Evolutionary conservation across 1,284 basidiomycete species (phyloP), one percentile per base, ranked within the genome.

Genomic region (Pseudozyma thailandica): DNA sequence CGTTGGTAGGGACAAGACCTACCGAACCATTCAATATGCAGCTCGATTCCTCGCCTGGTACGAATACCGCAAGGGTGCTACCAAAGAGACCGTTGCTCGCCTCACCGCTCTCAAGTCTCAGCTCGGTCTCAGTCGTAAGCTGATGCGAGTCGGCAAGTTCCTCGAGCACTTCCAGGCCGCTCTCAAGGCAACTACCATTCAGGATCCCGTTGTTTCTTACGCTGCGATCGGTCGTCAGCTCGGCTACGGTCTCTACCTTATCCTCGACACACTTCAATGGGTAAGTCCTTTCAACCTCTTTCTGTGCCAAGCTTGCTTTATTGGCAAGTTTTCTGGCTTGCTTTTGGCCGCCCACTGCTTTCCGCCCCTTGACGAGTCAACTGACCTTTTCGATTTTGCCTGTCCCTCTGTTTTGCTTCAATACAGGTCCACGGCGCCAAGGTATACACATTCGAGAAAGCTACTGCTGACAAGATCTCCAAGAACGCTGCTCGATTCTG

Each of bases 131-230:
- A 84, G 83, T 47, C 79, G 85, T 45, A 85, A 85, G 78, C 81
- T 97, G 50, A 87, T 98, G 87, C 89, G 95, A 20, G 86, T 98
- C 51, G 93, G 94, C 78, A 96, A 97, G 84, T 94, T 94, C 27
- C 78, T 96, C 68, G 95, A 98, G 83, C 93, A 97, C 85, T 87
- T 96, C 18, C 96, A 98, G 84, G 89, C 93, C 3, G 93, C 93
- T 21, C 85, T 97, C 55, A 91, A 90, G 69, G 90, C 91, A n/a
- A 86, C 89, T 18, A 83, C 87, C 5, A 80, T 87, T 10, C 86
- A 87, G 54, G 87, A 88, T 78, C 81, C 88, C 21, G 85, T 88
- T n/a, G 92, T 97, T 75, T 90, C 91, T 72, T 85, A 93, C 57
- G 88, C 91, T 1, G 90, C 91, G 33, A 89, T 97, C 74, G 90